Percentiles rank a stretch among this genome's conserved stretches.
Evolutionary conservation across 331 rosid species (phyloP).

Genomic region (Quercus tomentella): DNA sequence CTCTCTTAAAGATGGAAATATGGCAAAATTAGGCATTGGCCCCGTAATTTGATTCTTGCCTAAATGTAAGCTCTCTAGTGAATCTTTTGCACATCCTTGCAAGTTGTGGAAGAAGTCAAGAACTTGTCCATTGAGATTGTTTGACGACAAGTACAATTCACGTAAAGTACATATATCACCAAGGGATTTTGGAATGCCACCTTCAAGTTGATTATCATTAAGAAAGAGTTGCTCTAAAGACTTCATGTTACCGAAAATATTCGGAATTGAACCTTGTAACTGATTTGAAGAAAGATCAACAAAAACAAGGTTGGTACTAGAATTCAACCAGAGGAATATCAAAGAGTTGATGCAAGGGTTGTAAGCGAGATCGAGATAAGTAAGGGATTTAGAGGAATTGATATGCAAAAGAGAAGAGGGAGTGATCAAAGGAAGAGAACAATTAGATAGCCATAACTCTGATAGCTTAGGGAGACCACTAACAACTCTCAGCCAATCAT

Average conservation of each 20-base stretch:
- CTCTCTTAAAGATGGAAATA: no score
- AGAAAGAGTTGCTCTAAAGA: background rate
- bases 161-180: background rate
- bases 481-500: background rate
- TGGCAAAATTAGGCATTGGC: background rate
- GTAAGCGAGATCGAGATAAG: background rate
- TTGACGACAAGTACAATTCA: background rate
- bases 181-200: background rate
- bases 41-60: background rate
- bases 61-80: background rate
- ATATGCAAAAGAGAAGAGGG: background rate
- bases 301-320: background rate
- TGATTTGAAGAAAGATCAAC: rapidly evolving
- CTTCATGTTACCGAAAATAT: background rate
- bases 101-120: background rate
- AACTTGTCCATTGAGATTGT: conserved; percentile 3
- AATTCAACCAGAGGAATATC: background rate
- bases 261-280: conserved; percentile 16
- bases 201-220: rapidly evolving
- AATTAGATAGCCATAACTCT: rapidly evolving
- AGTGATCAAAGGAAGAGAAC: background rate
- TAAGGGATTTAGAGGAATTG: conserved; percentile 7
- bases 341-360: background rate
- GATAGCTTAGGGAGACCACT: background rate
- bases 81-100: background rate